phyloP scores from a whole-genome alignment of 768 basidiomycete genomes.

The Baorangia bicolor region DNA sequence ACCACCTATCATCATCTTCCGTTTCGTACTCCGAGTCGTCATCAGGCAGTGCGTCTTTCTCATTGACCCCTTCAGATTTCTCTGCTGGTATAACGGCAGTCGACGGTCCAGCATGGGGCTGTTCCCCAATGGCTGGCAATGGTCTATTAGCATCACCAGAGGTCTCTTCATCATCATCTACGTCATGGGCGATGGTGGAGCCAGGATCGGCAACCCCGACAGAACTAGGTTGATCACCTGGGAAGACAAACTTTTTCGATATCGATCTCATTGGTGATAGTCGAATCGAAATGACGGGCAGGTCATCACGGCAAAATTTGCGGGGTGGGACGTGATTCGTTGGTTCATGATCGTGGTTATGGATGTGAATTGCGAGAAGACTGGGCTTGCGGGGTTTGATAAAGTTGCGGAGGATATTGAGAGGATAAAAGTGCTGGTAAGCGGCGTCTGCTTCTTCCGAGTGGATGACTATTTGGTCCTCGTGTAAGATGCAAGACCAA shows the following conservation, averaged over 20 bases:
- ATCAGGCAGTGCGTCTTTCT: neutral
- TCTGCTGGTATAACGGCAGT: neutral
- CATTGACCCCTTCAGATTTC: neutral
- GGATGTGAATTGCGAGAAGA: conserved; percentile 12
- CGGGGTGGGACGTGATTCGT: conserved; percentile 1
- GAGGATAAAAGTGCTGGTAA: conserved; percentile 68
- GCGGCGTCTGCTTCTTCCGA: conserved; percentile 67
- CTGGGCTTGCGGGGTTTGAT: conserved; percentile 25
- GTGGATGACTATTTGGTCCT: conserved; percentile 69
- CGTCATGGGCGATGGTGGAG: neutral
- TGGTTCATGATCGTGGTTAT: conserved; percentile 3
- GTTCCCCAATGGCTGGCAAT: neutral
- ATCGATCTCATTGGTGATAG: conserved; percentile 47
- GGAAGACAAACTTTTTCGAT: conserved; percentile 54
- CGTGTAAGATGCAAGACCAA: conserved; percentile 73
- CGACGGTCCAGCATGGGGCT: conserved; percentile 1
- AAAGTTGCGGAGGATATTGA: conserved; percentile 35
- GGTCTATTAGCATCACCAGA: neutral
- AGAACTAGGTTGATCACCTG: conserved; percentile 20
- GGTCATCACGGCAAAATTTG: conserved; percentile 25
- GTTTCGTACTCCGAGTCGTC: conserved; percentile 10
- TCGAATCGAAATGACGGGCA: conserved; percentile 43
- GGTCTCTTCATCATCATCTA: conserved; percentile 1
- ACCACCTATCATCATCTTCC: conserved; percentile 25
- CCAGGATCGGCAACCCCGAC: neutral